A percentile compares a stretch with the other conserved stretches of the same genome.
Conservation (phyloP, 2,329 filamentous ascomycete species). For the Microsporum audouinii region DNA sequence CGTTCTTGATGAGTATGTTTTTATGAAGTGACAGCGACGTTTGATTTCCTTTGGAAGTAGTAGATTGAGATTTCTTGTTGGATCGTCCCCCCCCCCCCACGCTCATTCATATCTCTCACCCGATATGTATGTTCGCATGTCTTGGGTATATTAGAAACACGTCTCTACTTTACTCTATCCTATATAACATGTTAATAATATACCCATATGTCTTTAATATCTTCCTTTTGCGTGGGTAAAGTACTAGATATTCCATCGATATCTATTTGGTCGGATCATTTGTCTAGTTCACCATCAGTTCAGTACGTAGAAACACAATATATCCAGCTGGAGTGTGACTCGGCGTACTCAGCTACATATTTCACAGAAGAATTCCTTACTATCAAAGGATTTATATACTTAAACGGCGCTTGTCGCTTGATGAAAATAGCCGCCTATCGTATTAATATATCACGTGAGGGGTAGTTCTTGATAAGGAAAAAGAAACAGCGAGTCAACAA, state of each 20-base stretch:
- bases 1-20: background rate
- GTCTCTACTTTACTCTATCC: constrained; percentile 10
- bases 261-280: background rate
- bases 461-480: constrained; percentile 1
- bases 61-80: constrained; percentile 4
- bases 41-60: constrained; percentile 6
- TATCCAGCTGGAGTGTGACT: background rate
- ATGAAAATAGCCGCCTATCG: constrained; percentile 6
- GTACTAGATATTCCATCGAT: background rate
- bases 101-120: background rate
- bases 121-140: constrained; percentile 11
- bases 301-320: background rate
- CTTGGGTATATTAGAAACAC: constrained; percentile 14
- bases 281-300: background rate
- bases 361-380: no score
- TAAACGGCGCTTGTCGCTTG: constrained; percentile 2
- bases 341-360: no score
- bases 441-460: background rate
- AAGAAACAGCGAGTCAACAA: background rate
- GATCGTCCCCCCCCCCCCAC: background rate
- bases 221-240: background rate
- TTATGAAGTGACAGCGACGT: background rate
- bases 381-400: no score
- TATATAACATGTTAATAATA: constrained; percentile 5
- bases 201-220: background rate